Conservation (phyloP, 345 rosid genomes). For the Boechera stricta region DNA sequence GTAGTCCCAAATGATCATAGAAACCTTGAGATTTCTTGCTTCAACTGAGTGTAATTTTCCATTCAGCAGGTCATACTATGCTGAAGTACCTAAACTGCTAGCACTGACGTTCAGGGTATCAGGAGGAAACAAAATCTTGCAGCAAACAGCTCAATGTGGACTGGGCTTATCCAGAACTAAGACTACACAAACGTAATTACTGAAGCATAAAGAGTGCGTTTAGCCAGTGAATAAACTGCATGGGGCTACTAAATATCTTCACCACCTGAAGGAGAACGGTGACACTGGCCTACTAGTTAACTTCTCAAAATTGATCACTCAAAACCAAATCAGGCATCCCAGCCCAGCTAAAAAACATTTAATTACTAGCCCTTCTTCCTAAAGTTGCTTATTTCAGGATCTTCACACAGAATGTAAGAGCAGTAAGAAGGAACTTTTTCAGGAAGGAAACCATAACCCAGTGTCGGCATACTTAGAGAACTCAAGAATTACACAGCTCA, state of each 20-base stretch:
- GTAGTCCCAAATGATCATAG: constrained; percentile 4
- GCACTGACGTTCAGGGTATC: constrained; percentile 2
- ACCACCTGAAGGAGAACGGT: constrained; percentile 16
- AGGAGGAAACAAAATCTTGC: constrained; percentile 34
- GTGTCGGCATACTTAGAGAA: constrained; percentile 22
- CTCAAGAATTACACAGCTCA: constrained; percentile 23
- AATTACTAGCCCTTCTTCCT: constrained; percentile 33
- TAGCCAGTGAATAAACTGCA: constrained; percentile 19
- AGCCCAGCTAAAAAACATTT: constrained; percentile 30
- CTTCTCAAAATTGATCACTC: constrained; percentile 18
- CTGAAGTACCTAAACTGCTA: constrained; percentile 27
- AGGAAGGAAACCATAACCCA: constrained; percentile 30
- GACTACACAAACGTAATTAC: constrained; percentile 18
- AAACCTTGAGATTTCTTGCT: constrained; percentile 19
- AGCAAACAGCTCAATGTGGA: constrained; percentile 10
- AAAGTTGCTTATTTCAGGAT: constrained; percentile 23
- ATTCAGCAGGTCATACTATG: constrained; percentile 23
- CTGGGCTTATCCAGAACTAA: constrained; percentile 15
- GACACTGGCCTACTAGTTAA: constrained; percentile 27
- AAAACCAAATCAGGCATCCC: constrained; percentile 5
- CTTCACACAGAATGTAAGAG: constrained; percentile 30
- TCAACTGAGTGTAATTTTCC: constrained; percentile 25
- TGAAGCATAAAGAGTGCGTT: constrained; percentile 14
- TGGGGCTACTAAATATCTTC: constrained; percentile 3
- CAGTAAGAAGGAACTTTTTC: constrained; percentile 20